These are phyloP conservation scores for Diplodia sapinea DNA, from an alignment of 2,329 filamentous ascomycete genomes.

Conservation along the genomic window DNA sequence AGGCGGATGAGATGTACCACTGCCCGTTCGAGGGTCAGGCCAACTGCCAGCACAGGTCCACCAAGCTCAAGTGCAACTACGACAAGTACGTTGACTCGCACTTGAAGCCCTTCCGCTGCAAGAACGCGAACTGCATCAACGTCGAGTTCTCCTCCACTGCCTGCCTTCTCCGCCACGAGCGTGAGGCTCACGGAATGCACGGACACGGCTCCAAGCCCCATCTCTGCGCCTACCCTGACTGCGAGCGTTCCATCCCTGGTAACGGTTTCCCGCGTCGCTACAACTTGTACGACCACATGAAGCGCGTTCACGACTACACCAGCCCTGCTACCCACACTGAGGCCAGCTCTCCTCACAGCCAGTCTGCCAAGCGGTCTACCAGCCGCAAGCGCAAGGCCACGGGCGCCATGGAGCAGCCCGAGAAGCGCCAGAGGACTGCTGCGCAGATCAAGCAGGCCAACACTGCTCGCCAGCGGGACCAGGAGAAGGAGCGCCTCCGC, in stretches of 20 bases:
- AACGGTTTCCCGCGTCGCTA: slow-evolving; percentile 94
- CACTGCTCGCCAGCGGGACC: slow-evolving; percentile 40
- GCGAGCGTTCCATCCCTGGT: slow-evolving; percentile 79
- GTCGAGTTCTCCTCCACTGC: slow-evolving; percentile 93
- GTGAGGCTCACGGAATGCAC: slow-evolving; percentile 94
- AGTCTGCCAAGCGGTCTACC: slow-evolving; percentile 39
- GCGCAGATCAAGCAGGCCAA: slow-evolving; percentile 39
- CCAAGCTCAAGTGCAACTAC: slow-evolving; percentile 98
- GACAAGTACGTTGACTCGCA: slow-evolving; percentile 99
- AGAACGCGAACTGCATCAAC: slow-evolving; percentile 80
- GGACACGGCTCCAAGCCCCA: slow-evolving; percentile 93
- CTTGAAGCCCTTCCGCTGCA: slow-evolving; percentile 95
- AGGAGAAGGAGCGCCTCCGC: slow-evolving; percentile 41
- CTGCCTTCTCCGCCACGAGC: slow-evolving; percentile 90
- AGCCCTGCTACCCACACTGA: slow-evolving; percentile 41
- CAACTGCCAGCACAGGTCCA: slow-evolving; percentile 86
- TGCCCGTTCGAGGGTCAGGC: slow-evolving; percentile 81
- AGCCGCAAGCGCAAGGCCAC: slow-evolving; percentile 46
- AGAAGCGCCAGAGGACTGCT: slow-evolving; percentile 45
- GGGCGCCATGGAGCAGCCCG: slow-evolving; percentile 38
- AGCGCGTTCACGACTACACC: slow-evolving; percentile 77
- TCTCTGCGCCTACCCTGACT: slow-evolving; percentile 84
- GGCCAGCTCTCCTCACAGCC: slow-evolving; percentile 40
- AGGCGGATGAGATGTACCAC: slow-evolving; percentile 83
- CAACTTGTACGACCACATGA: slow-evolving; percentile 98